Base-by-base conservation (phyloP, 306 rosid genomes). In the Vicia sativa region DNA sequence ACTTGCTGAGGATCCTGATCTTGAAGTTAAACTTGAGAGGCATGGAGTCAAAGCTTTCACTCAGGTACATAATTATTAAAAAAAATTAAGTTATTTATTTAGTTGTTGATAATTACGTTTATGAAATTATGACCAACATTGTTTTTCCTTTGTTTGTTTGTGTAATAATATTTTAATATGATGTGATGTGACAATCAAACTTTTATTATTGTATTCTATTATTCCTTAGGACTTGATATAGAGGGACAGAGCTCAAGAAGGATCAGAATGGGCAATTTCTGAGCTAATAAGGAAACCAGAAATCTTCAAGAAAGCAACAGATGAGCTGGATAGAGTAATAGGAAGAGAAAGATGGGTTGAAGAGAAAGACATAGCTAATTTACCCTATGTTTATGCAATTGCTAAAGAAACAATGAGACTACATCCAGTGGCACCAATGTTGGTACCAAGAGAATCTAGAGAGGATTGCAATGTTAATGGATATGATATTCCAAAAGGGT, bases 321-420 rank as follows among this genome's bases (percentile, higher is more conserved):
- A 89, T 42, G 97, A 92, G 31, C 68, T 91, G 14, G 95, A 89
- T 60, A 76, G 66, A 12, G 92, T 92, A 1, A 74, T 87, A 14
- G 96, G 96, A 12, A 82, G 81, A 70, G 89, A 87, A 0, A 82
- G 87, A 74, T 92, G 97, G 96, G 95, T 89, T 13, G 96, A 89
- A 74, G 97, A 92, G 71, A 68, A 82, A 0, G 97, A 92, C 83
- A 62, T 92, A 14, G 74, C 14, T 0, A 77, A 87, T 42, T 65
- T 91, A 9, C 90, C 96, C 0, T 89, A 75, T 61, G 4, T 91
- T 0, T 57, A 76, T 35, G 81, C 90, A 4, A 87, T 92, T 35
- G 81, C 37, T 0, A 89, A 92, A 38, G 97, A 92, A 71, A 74
- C 79, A 18, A 87, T 91, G 95, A 79, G 97, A 71, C 72, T 91